These are phyloP conservation scores for Scedosporium minutisporum DNA, from an alignment of 2,329 filamentous ascomycete genomes.

Conservation along the genomic window DNA sequence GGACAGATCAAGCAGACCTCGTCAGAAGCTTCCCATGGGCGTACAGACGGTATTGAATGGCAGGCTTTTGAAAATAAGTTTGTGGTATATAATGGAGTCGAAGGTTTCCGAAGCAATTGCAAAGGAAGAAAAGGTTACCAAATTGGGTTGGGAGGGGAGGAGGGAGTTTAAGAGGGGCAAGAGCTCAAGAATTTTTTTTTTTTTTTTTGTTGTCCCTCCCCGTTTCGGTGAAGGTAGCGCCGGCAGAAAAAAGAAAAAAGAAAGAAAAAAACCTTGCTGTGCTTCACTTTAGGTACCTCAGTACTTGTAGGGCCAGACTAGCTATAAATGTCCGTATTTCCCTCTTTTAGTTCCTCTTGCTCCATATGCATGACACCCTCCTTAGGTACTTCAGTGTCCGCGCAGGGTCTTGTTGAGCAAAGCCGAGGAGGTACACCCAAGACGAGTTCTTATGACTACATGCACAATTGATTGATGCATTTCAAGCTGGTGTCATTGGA, in stretches of 20 bases:
- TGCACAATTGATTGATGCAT: too few species aligned
- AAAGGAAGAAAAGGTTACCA: slow-evolving; percentile 2
- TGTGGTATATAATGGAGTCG: slow-evolving; percentile 10
- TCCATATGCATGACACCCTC: neutral
- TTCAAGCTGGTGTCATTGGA: neutral
- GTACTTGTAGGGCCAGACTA: neutral
- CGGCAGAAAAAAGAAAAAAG: neutral
- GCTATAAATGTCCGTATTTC: neutral
- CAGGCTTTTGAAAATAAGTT: neutral
- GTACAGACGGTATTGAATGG: neutral
- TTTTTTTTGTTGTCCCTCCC: slow-evolving; percentile 24
- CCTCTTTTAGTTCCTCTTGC: neutral
- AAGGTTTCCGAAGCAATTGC: slow-evolving; percentile 4
- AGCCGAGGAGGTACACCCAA: neutral
- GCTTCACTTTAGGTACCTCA: too few species aligned
- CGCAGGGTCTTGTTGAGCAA: neutral
- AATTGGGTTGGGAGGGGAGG: neutral
- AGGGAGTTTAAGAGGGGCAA: slow-evolving; percentile 10
- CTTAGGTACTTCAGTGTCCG: neutral
- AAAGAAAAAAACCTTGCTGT: too few species aligned
- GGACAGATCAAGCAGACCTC: neutral
- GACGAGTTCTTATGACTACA: neutral
- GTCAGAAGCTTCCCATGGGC: slow-evolving; percentile 6
- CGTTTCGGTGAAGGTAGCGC: slow-evolving; percentile 8
- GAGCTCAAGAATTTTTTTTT: slow-evolving; percentile 13